A percentile compares a stretch with the other conserved stretches of the same genome.
Evolutionary conservation across 768 basidiomycete species (phyloP).

Genomic region (Sistotremastrum niveocremeum): DNA sequence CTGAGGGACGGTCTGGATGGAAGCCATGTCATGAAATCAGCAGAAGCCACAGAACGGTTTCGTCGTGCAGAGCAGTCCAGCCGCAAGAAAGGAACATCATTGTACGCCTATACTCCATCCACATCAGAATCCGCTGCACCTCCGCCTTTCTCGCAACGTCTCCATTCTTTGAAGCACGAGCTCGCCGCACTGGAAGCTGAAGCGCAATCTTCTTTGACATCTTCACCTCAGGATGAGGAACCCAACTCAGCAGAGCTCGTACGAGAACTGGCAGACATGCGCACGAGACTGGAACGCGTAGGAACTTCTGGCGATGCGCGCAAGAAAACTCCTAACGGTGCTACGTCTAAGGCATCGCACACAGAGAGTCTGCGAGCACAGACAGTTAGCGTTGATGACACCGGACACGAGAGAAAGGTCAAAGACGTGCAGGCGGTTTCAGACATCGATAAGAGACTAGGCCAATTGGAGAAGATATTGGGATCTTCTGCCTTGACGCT

Average conservation of each 20-base stretch:
- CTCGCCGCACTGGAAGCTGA: conserved; percentile 69
- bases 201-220: conserved; percentile 49
- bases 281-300: conserved; percentile 43
- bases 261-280: conserved; percentile 62
- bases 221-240: conserved; percentile 46
- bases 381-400: no score
- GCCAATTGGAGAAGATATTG: conserved; percentile 68
- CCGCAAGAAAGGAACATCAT: conserved; percentile 45
- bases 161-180: conserved; percentile 63
- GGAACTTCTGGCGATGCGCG: not conserved
- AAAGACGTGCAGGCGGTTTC: conserved; percentile 36
- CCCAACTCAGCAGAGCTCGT: conserved; percentile 67
- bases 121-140: conserved; percentile 9
- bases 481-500: conserved; percentile 69
- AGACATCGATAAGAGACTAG: conserved; percentile 74
- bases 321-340: no score
- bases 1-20: conserved; percentile 57
- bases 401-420: conserved; percentile 3
- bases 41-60: conserved; percentile 60
- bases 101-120: conserved; percentile 16
- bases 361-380: no score
- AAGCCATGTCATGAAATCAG: conserved; percentile 45
- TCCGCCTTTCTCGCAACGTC: conserved; percentile 40
- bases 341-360: no score
- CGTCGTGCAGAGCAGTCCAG: conserved; percentile 29